A percentile compares a stretch with the other conserved stretches of the same genome.
phyloP scores from a whole-genome alignment of 805 yeast genomes.

The Wickerhamiella allomyrinae region DNA sequence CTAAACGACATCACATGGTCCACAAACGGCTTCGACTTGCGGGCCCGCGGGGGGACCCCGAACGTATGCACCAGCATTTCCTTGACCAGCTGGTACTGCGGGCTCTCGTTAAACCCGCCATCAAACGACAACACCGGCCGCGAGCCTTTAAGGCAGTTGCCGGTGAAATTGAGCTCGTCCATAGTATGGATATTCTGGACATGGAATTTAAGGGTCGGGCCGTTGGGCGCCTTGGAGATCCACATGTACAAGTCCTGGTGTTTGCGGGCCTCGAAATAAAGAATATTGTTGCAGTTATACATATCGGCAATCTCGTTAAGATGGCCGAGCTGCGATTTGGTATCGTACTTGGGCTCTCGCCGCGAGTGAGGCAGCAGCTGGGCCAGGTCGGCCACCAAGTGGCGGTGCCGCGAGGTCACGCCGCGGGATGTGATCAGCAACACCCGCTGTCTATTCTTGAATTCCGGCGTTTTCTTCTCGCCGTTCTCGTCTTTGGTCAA shows the following conservation, averaged over 20 bases:
- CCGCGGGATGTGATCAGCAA: constrained; percentile 88
- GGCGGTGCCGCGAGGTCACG: constrained; percentile 87
- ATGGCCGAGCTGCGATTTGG: constrained; percentile 75
- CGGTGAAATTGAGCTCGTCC: constrained; percentile 92
- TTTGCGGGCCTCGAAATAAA: constrained; percentile 91
- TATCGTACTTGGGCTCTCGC: constrained; percentile 91
- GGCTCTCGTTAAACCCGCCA: constrained; percentile 50
- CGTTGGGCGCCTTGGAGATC: constrained; percentile 94
- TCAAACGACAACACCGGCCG: constrained; percentile 90
- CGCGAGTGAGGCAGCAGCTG: constrained; percentile 83
- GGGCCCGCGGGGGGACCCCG: constrained; percentile 90
- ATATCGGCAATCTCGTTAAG: constrained; percentile 92
- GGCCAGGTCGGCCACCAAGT: constrained; percentile 68
- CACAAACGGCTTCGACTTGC: constrained; percentile 85
- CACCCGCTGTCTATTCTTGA: constrained; percentile 76
- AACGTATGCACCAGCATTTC: constrained; percentile 71
- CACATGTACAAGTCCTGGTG: constrained; percentile 90
- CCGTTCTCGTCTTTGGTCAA: constrained; percentile 31
- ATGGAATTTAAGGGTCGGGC: constrained; percentile 89
- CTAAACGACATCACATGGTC: constrained; percentile 92
- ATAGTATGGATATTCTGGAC: constrained; percentile 90
- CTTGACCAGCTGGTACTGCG: constrained; percentile 62
- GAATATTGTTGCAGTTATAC: constrained; percentile 89
- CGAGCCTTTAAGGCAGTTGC: constrained; percentile 89
- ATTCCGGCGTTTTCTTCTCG: constrained; percentile 20